These are phyloP conservation scores for Ambrosia trifida DNA, from an alignment of 129 eudicot genomes.

Conservation along the genomic window DNA sequence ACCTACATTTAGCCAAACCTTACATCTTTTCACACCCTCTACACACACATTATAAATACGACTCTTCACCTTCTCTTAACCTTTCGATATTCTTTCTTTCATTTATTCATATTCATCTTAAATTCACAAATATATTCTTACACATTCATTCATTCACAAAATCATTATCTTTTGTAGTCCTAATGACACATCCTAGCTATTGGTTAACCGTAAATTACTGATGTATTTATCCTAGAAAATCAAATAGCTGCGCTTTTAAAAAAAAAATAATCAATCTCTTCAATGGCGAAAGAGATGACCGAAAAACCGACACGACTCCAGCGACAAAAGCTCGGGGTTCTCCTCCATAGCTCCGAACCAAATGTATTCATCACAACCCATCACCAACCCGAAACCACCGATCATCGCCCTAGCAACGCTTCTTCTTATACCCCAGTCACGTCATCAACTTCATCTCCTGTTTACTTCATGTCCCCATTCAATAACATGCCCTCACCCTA, in stretches of 20 bases:
- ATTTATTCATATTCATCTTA: background rate
- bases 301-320: background rate
- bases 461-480: conserved; percentile 51
- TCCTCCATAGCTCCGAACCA: conserved; percentile 20
- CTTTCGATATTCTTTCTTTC: conserved; percentile 11
- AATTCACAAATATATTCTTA: no score
- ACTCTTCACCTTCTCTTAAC: conserved; percentile 25
- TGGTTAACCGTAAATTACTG: no score
- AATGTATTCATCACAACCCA: conserved; percentile 21
- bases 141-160: background rate
- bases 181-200: no score
- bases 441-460: conserved; percentile 36
- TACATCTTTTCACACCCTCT: background rate
- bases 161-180: no score
- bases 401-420: conserved; percentile 37
- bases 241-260: no score
- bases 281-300: background rate
- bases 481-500: conserved; percentile 56
- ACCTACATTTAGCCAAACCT: conserved; percentile 25
- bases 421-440: conserved; percentile 33
- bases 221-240: no score
- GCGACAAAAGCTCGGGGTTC: background rate
- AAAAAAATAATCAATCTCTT: no score
- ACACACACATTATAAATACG: conserved; percentile 11
- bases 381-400: background rate